Evolutionary conservation across 2,329 filamentous ascomycete species (phyloP).

Genomic region (Arthrinium puccinioides): DNA sequence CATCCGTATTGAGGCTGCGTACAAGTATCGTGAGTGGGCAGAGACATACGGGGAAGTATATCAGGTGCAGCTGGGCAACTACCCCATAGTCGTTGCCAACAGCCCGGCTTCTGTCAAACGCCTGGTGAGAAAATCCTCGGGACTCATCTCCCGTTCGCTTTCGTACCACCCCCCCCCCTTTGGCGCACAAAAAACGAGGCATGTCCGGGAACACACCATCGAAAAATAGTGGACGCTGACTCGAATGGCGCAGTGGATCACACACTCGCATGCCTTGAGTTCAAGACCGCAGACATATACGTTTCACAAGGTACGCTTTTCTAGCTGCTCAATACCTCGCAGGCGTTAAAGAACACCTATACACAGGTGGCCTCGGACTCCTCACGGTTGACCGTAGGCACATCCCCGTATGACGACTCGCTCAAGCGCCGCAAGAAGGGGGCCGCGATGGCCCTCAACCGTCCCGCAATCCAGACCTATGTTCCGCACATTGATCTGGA

Average conservation of each 20-base stretch:
- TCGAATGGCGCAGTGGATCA: constrained; percentile 1
- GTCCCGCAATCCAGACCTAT: constrained; percentile 56
- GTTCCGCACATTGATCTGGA: constrained; percentile 56
- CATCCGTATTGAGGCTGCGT: constrained; percentile 46
- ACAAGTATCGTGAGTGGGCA: constrained; percentile 49
- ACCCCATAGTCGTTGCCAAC: constrained; percentile 40
- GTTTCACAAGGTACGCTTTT: neutral
- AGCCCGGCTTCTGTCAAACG: constrained; percentile 1
- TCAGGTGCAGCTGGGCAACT: constrained; percentile 50
- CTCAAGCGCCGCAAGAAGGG: constrained; percentile 58
- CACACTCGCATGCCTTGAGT: constrained; percentile 1
- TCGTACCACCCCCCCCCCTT: too few relatives aligned
- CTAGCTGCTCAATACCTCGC: too few relatives aligned
- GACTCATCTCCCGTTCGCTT: too few relatives aligned
- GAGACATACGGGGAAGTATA: constrained; percentile 41
- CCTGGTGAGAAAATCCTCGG: too few relatives aligned
- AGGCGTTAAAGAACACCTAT: too few relatives aligned
- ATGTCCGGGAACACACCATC: too few relatives aligned
- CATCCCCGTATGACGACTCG: constrained; percentile 58
- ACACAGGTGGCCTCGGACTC: constrained; percentile 48
- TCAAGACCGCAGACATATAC: constrained; percentile 1
- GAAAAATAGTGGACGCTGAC: too few relatives aligned
- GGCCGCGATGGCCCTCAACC: constrained; percentile 58
- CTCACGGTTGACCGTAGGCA: constrained; percentile 61
- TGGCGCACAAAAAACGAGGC: too few relatives aligned